A percentile compares a stretch with the other conserved stretches of the same genome.
Conservation (phyloP, 2,329 filamentous ascomycete genomes). For the Penicillium sclerotigenum region DNA sequence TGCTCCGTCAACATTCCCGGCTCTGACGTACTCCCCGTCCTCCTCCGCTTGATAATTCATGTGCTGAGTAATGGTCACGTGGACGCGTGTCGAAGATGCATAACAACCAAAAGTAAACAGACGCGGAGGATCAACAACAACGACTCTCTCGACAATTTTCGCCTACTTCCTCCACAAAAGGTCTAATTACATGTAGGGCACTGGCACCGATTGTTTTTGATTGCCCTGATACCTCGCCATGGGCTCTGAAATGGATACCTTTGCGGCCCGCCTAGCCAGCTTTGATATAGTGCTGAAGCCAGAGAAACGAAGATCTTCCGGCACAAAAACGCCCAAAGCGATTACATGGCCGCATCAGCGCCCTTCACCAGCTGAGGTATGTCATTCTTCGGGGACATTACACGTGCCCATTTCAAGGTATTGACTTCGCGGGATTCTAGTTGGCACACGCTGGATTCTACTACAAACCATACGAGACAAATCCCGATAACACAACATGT, state of each 20-base stretch:
- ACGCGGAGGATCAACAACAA: slow-evolving; percentile 10
- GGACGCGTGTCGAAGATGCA: slow-evolving; percentile 11
- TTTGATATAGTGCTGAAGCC: slow-evolving; percentile 65
- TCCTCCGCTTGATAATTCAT: neutral
- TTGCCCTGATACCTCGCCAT: slow-evolving; percentile 12
- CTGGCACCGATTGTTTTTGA: neutral
- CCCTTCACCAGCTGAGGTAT: slow-evolving; percentile 63
- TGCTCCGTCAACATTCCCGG: slow-evolving; percentile 5
- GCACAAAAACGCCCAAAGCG: slow-evolving; percentile 55
- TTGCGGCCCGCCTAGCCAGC: slow-evolving; percentile 73
- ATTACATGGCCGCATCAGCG: slow-evolving; percentile 74
- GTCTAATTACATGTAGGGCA: neutral
- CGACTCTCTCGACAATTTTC: neutral
- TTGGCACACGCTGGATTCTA: slow-evolving; percentile 90
- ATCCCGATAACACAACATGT: slow-evolving; percentile 84
- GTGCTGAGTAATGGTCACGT: slow-evolving; percentile 19
- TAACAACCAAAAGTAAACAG: slow-evolving; percentile 20
- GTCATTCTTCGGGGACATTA: slow-evolving; percentile 5
- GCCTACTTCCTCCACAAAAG: neutral
- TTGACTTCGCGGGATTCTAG: slow-evolving; percentile 44
- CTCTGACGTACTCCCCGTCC: slow-evolving; percentile 11
- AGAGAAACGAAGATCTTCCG: slow-evolving; percentile 68
- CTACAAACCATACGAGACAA: slow-evolving; percentile 71
- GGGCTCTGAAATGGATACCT: slow-evolving; percentile 55
- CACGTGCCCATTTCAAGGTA: neutral